Conservation (phyloP, 1,139 yeast genomes). For the Candida sp. region DNA sequence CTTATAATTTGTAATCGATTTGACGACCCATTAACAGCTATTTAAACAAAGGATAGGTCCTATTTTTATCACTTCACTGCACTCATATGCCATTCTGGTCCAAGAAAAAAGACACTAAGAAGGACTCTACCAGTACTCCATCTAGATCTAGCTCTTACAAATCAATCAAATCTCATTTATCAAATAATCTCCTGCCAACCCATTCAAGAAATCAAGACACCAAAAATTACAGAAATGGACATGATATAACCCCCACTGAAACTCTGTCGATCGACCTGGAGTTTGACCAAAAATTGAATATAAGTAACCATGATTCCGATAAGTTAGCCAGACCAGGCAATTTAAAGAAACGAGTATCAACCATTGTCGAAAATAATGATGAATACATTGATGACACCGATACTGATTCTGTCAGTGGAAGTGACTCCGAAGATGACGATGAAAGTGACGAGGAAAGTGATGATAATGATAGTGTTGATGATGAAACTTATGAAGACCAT, state of each 20-base stretch:
- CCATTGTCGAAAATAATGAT: constrained; percentile 1
- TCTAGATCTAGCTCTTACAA: neutral
- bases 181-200: neutral
- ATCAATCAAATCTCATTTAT: neutral
- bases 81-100: constrained; percentile 3
- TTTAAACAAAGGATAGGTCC: neutral
- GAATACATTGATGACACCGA: constrained; percentile 2
- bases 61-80: neutral
- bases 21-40: neutral
- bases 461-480: constrained; percentile 17
- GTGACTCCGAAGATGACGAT: neutral
- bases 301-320: neutral
- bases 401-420: neutral
- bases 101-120: neutral
- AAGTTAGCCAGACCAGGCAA: neutral
- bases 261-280: neutral
- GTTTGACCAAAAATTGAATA: neutral
- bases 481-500: constrained; percentile 21
- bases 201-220: neutral
- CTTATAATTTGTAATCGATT: neutral
- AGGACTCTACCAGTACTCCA: neutral
- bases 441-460: neutral
- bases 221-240: neutral
- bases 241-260: neutral
- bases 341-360: neutral